phyloP scores from a whole-genome alignment of 1,284 basidiomycete species.

The Neolentinus lepideus region DNA sequence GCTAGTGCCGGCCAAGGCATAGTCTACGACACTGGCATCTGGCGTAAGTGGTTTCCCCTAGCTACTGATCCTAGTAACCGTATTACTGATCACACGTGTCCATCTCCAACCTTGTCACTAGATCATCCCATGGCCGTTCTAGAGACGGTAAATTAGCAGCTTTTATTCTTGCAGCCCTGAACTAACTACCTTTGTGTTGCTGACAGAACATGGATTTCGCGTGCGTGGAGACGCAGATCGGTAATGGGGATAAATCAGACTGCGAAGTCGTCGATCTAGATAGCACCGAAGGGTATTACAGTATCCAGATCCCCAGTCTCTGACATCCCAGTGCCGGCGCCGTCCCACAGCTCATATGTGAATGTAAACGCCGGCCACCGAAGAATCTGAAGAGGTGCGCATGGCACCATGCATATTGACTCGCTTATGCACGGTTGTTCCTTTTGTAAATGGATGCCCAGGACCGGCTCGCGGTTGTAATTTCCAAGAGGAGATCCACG shows the following conservation, averaged over 20 bases:
- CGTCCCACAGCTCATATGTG: not conserved
- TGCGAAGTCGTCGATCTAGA: constrained; percentile 71
- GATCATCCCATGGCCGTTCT: constrained; percentile 84
- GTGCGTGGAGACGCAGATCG: constrained; percentile 82
- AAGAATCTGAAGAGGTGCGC: not conserved
- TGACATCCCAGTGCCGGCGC: not conserved
- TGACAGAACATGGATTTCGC: constrained; percentile 68
- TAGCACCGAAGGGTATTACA: constrained; percentile 21
- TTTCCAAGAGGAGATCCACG: too few relatives aligned
- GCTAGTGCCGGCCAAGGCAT: constrained; percentile 79
- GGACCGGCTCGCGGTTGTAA: too few relatives aligned
- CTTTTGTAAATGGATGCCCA: too few relatives aligned
- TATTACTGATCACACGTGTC: too few relatives aligned
- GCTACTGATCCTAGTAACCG: not conserved
- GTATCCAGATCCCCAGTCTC: constrained; percentile 25
- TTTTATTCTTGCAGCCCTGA: not conserved
- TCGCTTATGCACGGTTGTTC: too few relatives aligned
- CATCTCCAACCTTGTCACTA: constrained; percentile 22
- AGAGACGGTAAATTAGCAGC: constrained; percentile 43
- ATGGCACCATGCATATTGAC: not conserved
- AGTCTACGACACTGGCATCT: constrained; percentile 73
- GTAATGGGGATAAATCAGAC: constrained; percentile 61
- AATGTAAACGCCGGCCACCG: not conserved
- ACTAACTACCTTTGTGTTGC: constrained; percentile 12
- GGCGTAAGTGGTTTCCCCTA: constrained; percentile 60